These are phyloP conservation scores for Echites panduratus DNA, from an alignment of 257 asterid genomes.

Conservation along the genomic window DNA sequence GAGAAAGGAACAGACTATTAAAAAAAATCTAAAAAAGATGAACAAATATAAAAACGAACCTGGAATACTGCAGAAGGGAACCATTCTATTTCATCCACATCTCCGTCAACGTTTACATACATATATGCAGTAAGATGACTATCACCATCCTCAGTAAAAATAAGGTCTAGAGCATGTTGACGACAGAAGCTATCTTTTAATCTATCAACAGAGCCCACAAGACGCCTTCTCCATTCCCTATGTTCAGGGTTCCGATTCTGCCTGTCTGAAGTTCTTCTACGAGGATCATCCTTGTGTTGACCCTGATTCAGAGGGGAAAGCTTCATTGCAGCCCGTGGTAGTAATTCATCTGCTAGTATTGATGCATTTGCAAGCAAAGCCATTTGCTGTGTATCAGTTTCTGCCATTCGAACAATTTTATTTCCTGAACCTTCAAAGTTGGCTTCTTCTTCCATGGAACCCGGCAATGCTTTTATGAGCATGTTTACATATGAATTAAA, in stretches of 20 bases:
- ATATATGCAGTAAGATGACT: conserved; percentile 80
- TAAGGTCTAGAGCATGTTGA: conserved; percentile 93
- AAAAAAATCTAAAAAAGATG: background rate
- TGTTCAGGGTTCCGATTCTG: conserved; percentile 96
- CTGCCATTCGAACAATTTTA: conserved; percentile 93
- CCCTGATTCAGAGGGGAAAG: conserved; percentile 58
- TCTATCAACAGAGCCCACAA: conserved; percentile 69
- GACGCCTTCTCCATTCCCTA: conserved; percentile 96
- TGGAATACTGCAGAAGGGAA: conserved; percentile 90
- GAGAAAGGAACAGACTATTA: background rate
- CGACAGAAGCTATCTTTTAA: conserved; percentile 97
- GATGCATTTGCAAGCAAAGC: conserved; percentile 99
- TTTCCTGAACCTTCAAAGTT: conserved; percentile 64
- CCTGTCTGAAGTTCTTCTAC: conserved; percentile 73
- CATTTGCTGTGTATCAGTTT: conserved; percentile 90
- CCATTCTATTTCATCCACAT: conserved; percentile 81
- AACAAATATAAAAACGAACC: conserved; percentile 39
- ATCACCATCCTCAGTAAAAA: conserved; percentile 95
- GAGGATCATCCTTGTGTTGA: conserved; percentile 62
- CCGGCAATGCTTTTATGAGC: conserved; percentile 94
- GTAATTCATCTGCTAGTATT: conserved; percentile 81
- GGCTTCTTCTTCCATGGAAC: conserved; percentile 88
- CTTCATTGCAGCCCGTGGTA: conserved; percentile 98
- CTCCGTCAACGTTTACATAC: conserved; percentile 80
- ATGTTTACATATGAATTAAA: conserved; percentile 73